Conservation (phyloP, 345 rosid species). For the Eucalyptus shirleyi region DNA sequence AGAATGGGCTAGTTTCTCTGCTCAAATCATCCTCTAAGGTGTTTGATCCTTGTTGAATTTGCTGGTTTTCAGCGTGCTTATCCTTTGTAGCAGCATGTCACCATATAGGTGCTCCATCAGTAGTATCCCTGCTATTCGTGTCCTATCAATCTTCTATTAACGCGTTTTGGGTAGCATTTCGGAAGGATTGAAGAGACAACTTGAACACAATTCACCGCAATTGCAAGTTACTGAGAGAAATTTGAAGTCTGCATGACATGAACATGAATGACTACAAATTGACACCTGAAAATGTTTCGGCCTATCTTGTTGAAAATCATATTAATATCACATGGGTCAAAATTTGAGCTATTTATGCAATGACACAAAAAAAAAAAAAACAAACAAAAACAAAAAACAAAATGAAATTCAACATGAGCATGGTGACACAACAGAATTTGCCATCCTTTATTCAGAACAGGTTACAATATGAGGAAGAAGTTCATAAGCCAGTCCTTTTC, state of each 20-base stretch:
- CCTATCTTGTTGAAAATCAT: neutral
- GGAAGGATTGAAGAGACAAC: neutral
- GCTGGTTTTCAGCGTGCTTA: neutral
- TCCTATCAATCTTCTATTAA: neutral
- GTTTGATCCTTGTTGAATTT: neutral
- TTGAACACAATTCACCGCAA: neutral
- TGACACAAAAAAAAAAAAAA: neutral
- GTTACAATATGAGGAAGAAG: neutral
- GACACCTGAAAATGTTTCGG: neutral
- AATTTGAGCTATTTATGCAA: neutral
- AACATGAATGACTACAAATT: neutral
- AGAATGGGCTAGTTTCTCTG: neutral
- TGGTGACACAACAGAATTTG: neutral
- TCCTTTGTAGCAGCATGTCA: neutral
- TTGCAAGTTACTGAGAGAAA: neutral
- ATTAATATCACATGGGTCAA: neutral
- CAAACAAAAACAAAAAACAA: neutral
- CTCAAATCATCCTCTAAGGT: neutral
- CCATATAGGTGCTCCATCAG: neutral
- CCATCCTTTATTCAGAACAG: neutral
- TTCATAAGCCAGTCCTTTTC: neutral
- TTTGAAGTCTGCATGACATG: neutral
- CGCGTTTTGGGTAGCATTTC: neutral
- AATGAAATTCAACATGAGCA: neutral
- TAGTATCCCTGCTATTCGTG: neutral